phyloP scores from a whole-genome alignment of 2,329 filamentous ascomycete genomes.

The Epichloe gansuensis region DNA sequence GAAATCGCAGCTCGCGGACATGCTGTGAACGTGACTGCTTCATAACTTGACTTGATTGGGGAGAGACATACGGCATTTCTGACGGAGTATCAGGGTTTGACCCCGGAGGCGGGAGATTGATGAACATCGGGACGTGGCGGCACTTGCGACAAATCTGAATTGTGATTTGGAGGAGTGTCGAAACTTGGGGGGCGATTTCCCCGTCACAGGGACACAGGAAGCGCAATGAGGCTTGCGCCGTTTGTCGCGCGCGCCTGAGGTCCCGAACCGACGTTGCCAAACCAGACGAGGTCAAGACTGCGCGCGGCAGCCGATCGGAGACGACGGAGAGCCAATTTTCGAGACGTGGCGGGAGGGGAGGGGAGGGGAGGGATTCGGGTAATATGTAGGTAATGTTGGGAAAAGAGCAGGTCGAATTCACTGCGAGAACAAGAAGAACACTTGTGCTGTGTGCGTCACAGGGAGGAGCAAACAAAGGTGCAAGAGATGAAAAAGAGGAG shows the following conservation, averaged over 20 bases:
- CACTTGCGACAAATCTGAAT: constrained; percentile 27
- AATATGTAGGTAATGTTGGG: not conserved
- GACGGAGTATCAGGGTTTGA: constrained; percentile 78
- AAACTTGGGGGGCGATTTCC: too few species aligned
- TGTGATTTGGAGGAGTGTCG: not conserved
- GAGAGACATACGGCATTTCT: constrained; percentile 63
- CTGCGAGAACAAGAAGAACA: not conserved
- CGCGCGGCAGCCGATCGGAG: not conserved
- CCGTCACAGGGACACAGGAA: not conserved
- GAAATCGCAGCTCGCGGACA: not conserved
- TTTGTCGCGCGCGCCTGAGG: too few species aligned
- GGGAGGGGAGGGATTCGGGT: too few species aligned
- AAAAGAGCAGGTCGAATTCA: not conserved
- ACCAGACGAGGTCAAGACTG: not conserved
- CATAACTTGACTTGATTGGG: not conserved
- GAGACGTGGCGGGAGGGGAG: too few species aligned
- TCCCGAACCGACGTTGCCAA: too few species aligned
- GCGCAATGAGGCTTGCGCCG: not conserved
- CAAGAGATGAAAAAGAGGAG: not conserved
- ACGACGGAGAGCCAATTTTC: too few species aligned
- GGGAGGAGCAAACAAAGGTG: not conserved
- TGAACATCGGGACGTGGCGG: constrained; percentile 52
- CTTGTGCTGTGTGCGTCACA: not conserved
- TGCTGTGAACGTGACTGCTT: not conserved
- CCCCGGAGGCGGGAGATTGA: constrained; percentile 71